A percentile compares a stretch with the other conserved stretches of the same genome.
These are phyloP conservation scores for Naegleria lovaniensis DNA, from an alignment of 208 protist species.

Conservation along the genomic window DNA sequence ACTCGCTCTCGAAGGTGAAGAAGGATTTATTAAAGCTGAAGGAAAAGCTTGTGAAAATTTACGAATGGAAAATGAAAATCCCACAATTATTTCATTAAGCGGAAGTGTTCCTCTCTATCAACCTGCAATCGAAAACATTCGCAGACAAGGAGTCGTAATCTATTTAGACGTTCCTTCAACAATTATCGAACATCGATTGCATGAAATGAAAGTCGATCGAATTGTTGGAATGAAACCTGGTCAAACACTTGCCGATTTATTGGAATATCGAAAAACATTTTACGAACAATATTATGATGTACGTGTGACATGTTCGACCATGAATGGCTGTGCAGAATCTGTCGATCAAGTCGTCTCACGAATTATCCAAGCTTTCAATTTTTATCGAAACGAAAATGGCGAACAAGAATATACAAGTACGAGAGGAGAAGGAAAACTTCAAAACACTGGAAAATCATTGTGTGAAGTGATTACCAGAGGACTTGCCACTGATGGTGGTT, in stretches of 20 bases:
- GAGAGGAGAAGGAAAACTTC: neutral
- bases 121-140: neutral
- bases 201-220: conserved; percentile 2
- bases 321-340: neutral
- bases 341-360: neutral
- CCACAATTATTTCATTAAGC: neutral
- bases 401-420: neutral
- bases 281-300: conserved; percentile 29
- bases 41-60: neutral
- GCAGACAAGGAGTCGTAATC: neutral
- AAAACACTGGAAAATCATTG: conserved; percentile 42
- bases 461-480: conserved; percentile 62
- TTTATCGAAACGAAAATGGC: neutral
- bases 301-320: neutral
- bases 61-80: neutral
- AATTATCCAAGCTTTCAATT: neutral
- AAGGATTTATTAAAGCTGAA: neutral
- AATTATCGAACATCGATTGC: neutral
- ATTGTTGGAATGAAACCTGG: neutral
- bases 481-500: conserved; percentile 64
- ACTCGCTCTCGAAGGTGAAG: neutral
- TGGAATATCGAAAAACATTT: neutral
- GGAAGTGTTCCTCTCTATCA: neutral
- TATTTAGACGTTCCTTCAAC: neutral
- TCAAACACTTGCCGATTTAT: neutral